These are phyloP conservation scores for Chimonanthus salicifolius DNA, from an alignment of 164 flowering plant genomes.

Conservation along the genomic window DNA sequence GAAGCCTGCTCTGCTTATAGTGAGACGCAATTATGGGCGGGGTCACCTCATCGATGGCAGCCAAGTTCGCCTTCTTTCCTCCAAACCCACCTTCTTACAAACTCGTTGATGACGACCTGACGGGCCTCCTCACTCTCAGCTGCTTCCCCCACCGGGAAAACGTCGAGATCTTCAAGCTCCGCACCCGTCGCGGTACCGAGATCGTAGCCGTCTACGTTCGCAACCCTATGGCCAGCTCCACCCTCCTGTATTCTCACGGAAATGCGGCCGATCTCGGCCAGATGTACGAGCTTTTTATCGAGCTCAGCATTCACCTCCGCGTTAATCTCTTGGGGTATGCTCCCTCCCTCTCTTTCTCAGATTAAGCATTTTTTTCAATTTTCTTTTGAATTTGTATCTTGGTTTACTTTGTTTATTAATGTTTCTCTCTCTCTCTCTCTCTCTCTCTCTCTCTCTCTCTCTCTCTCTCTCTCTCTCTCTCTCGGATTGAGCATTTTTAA, in stretches of 20 bases:
- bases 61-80: conserved; percentile 90
- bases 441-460: too few species aligned
- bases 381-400: too few species aligned
- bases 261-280: conserved; percentile 98
- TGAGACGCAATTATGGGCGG: conserved; percentile 55
- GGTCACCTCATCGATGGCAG: conserved; percentile 93
- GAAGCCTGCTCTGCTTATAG: neutral
- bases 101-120: conserved; percentile 51
- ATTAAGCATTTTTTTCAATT: too few species aligned
- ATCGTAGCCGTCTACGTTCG: conserved; percentile 76
- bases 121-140: conserved; percentile 51
- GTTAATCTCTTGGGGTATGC: conserved; percentile 89
- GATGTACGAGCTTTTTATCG: conserved; percentile 93
- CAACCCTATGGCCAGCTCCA: conserved; percentile 82
- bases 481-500: too few species aligned
- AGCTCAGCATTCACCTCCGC: conserved; percentile 74
- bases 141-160: conserved; percentile 84
- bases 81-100: conserved; percentile 86
- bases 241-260: conserved; percentile 92
- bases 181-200: conserved; percentile 73
- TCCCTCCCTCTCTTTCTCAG: neutral
- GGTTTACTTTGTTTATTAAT: too few species aligned
- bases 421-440: too few species aligned
- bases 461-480: too few species aligned
- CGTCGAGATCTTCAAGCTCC: conserved; percentile 68